phyloP scores from a whole-genome alignment of 495 filamentous ascomycete species.

The Penicillium salamii region DNA sequence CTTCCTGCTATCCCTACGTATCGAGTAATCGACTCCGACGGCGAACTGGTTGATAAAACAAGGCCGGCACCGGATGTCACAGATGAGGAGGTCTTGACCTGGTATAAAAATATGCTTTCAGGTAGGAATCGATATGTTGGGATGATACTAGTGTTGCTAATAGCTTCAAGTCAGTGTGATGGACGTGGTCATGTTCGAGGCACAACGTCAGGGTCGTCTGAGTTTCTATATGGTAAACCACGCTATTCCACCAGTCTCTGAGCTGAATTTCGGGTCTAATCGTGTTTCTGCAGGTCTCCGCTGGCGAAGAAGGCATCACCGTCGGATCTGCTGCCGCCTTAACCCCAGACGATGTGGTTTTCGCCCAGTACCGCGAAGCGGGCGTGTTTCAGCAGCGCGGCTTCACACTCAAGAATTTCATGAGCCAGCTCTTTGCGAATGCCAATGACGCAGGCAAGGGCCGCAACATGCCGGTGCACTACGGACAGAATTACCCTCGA shows the following conservation, averaged over 20 bases:
- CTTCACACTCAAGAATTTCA: conserved; percentile 82
- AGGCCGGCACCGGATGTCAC: conserved; percentile 58
- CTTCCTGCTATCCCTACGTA: conserved; percentile 77
- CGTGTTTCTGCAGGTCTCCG: conserved; percentile 57
- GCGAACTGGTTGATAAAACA: conserved; percentile 69
- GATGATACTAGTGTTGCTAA: conserved; percentile 7
- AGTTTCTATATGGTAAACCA: conserved; percentile 95
- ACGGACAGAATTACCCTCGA: conserved; percentile 77
- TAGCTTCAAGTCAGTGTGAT: conserved; percentile 68
- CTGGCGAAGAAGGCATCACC: conserved; percentile 92
- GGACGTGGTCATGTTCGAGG: conserved; percentile 93
- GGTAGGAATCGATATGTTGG: conserved; percentile 34
- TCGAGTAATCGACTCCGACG: conserved; percentile 80
- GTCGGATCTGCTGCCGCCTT: conserved; percentile 84
- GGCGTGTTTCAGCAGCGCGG: conserved; percentile 89
- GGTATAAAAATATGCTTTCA: conserved; percentile 67
- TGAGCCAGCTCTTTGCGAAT: conserved; percentile 95
- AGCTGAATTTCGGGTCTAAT: background rate
- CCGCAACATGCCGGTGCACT: conserved; percentile 98
- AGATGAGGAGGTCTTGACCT: conserved; percentile 63
- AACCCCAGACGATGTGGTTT: conserved; percentile 80
- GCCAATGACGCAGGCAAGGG: conserved; percentile 74
- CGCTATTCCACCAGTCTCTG: no score
- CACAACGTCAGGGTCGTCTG: conserved; percentile 74
- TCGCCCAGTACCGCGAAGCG: conserved; percentile 92